phyloP scores from a whole-genome alignment of 108 stramenopile species.

The Aurantiochytrium sp. region DNA sequence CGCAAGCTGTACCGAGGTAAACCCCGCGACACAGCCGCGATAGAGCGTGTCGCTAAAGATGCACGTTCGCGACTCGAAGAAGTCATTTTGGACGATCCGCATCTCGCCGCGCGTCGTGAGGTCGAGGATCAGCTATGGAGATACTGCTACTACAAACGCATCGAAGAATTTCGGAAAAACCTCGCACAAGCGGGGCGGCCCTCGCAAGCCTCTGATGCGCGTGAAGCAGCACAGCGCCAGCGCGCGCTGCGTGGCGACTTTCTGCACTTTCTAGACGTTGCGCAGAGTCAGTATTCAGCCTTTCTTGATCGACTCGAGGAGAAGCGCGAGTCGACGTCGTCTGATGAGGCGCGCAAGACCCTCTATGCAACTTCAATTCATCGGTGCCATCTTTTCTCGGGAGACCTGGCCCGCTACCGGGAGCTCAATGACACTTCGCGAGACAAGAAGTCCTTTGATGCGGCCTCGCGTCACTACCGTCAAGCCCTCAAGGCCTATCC shows the following conservation, averaged over 20 bases:
- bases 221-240: neutral
- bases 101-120: neutral
- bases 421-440: neutral
- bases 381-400: neutral
- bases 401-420: neutral
- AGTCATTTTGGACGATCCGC: neutral
- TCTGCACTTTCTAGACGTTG: neutral
- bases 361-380: neutral
- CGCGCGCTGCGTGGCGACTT: neutral
- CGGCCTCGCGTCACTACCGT: neutral
- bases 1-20: neutral
- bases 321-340: neutral
- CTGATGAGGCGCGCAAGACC: neutral
- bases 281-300: neutral
- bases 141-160: conserved; percentile 14
- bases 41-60: neutral
- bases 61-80: neutral
- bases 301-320: neutral
- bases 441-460: neutral
- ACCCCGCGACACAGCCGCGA: neutral
- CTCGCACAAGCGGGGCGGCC: neutral
- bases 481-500: neutral
- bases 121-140: neutral
- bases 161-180: neutral
- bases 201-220: neutral